Evolutionary conservation across 371 early-diverging fungal genomes (phyloP).

Genomic region (Syncephalis plumigaleata): DNA sequence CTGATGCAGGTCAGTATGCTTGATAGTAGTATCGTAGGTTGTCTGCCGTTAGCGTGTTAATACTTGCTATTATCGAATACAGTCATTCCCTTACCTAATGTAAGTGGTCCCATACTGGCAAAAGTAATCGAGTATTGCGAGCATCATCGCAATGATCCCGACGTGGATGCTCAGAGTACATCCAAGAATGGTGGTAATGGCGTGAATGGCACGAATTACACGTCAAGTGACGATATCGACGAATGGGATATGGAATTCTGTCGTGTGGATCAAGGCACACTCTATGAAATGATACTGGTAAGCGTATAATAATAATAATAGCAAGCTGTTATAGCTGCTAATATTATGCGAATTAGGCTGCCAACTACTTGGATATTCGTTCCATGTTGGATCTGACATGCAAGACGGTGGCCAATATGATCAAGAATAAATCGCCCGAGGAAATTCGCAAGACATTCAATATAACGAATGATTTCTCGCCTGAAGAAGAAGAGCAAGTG

Average conservation of each 20-base stretch:
- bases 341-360: constrained; percentile 23
- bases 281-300: constrained; percentile 64
- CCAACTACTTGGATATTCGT: constrained; percentile 81
- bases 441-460: constrained; percentile 75
- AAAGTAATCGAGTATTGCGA: constrained; percentile 72
- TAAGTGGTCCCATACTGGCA: constrained; percentile 56
- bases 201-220: constrained; percentile 17
- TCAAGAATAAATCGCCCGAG: constrained; percentile 67
- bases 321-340: neutral
- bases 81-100: constrained; percentile 73
- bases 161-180: constrained; percentile 2
- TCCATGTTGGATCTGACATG: constrained; percentile 67
- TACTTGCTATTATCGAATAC: neutral
- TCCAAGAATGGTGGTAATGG: constrained; percentile 20
- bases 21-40: no score
- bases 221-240: constrained; percentile 36
- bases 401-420: constrained; percentile 82
- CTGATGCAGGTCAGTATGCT: constrained; percentile 10
- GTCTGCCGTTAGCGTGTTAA: no score
- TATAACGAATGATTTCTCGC: constrained; percentile 72
- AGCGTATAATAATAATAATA: neutral
- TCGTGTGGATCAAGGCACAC: constrained; percentile 74
- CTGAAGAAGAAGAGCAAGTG: constrained; percentile 62
- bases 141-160: constrained; percentile 59
- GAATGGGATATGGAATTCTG: constrained; percentile 74